Percentiles rank a stretch among this genome's conserved stretches.
Evolutionary conservation across 2,329 filamentous ascomycete genomes (phyloP).

Genomic region (Diaporthe longicolla): DNA sequence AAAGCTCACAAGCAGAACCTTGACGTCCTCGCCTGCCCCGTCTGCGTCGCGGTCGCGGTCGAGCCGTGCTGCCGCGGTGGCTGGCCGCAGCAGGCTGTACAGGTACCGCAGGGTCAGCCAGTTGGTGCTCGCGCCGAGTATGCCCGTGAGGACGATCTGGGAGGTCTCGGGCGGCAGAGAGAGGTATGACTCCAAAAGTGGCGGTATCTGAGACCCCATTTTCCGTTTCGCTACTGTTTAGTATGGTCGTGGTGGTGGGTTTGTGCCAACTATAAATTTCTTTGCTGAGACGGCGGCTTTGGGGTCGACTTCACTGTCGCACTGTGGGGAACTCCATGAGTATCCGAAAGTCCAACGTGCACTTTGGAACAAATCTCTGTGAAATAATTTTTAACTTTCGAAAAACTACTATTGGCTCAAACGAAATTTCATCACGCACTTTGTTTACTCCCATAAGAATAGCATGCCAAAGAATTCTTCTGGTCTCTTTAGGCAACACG

Average conservation of each 20-base stretch:
- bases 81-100: constrained; percentile 57
- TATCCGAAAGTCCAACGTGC: not conserved
- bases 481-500: not conserved
- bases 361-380: not conserved
- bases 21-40: constrained; percentile 54
- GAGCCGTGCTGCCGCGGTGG: constrained; percentile 14
- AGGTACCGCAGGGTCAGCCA: constrained; percentile 75
- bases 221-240: not conserved
- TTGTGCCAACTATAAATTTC: constrained; percentile 27
- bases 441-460: not conserved
- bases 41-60: constrained; percentile 43
- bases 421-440: not conserved
- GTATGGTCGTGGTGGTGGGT: not conserved
- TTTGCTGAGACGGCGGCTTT: constrained; percentile 3
- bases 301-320: not conserved
- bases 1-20: constrained; percentile 86
- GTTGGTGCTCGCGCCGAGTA: constrained; percentile 74
- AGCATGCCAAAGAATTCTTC: not conserved
- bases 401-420: not conserved
- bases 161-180: constrained; percentile 69
- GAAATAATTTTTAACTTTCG: not conserved
- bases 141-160: constrained; percentile 77
- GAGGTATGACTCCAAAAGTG: constrained; percentile 76
- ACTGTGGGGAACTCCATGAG: constrained; percentile 21
- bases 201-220: constrained; percentile 61